phyloP scores from a whole-genome alignment of 805 yeast species.

The Saccharomyces paradoxus region DNA sequence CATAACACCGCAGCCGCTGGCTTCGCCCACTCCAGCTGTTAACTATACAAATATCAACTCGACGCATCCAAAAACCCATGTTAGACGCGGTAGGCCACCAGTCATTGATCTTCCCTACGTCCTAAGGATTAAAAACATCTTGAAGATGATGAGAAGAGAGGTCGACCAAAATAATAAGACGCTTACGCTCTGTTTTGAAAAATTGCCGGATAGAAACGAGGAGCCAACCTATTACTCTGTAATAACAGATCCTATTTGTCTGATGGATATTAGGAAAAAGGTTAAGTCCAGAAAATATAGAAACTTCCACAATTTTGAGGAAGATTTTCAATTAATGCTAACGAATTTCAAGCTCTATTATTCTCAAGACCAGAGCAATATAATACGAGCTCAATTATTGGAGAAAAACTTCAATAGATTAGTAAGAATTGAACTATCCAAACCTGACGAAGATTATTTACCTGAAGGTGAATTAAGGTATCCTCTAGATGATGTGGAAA shows the following conservation, averaged over 20 bases:
- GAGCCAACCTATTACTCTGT: constrained; percentile 40
- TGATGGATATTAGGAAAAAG: constrained; percentile 68
- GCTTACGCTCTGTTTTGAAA: constrained; percentile 64
- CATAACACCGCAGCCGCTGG: constrained; percentile 7
- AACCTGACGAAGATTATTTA: constrained; percentile 71
- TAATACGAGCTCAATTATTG: constrained; percentile 51
- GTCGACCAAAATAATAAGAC: constrained; percentile 45
- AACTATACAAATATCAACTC: constrained; percentile 5
- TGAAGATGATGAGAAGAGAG: constrained; percentile 73
- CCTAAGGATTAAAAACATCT: constrained; percentile 78
- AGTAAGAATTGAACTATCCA: constrained; percentile 61
- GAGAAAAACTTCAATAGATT: constrained; percentile 53
- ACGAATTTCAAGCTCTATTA: constrained; percentile 62
- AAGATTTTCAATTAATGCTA: constrained; percentile 69
- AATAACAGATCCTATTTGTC: constrained; percentile 52
- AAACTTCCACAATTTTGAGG: constrained; percentile 65
- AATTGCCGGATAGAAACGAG: constrained; percentile 60
- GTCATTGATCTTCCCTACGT: constrained; percentile 47
- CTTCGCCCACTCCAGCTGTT: background rate
- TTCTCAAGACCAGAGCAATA: constrained; percentile 47
- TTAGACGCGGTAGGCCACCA: constrained; percentile 33
- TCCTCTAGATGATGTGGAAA: constrained; percentile 67
- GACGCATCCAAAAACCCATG: constrained; percentile 22
- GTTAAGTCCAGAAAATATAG: constrained; percentile 78
- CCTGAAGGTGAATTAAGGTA: constrained; percentile 54